Evolutionary conservation across 1,139 yeast species (phyloP).

Genomic region (Yueomyces sp.): DNA sequence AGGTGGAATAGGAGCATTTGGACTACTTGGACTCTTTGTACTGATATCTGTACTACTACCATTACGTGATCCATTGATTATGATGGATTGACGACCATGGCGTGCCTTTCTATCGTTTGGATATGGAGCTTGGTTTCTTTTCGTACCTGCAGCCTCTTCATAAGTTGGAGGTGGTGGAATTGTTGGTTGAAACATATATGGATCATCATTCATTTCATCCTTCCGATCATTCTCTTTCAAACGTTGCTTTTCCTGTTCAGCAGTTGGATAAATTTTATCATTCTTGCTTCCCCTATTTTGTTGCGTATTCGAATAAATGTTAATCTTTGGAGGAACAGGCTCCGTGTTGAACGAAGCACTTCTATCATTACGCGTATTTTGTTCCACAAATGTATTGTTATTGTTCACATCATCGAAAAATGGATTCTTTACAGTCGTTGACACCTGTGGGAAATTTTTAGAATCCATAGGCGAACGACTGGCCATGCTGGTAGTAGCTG

Average conservation of each 20-base stretch:
- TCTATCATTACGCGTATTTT: background rate
- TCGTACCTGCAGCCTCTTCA: slow-evolving; percentile 49
- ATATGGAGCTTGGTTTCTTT: slow-evolving; percentile 7
- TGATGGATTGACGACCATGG: background rate
- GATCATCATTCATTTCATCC: slow-evolving; percentile 1
- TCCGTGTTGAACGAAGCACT: background rate
- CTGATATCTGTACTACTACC: no score
- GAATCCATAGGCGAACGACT: slow-evolving; percentile 2
- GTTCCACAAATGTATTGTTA: background rate
- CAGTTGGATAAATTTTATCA: slow-evolving; percentile 16
- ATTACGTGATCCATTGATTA: no score
- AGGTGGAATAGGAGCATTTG: background rate
- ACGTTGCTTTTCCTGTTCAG: slow-evolving; percentile 23
- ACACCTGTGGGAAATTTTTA: slow-evolving; percentile 3
- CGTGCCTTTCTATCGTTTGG: slow-evolving; percentile 10
- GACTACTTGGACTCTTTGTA: background rate
- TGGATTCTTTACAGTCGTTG: slow-evolving; percentile 18
- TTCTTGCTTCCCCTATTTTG: no score
- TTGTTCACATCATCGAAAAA: slow-evolving; percentile 16
- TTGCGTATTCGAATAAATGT: no score
- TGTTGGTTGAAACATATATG: background rate
- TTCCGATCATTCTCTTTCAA: slow-evolving; percentile 13
- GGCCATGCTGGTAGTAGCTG: background rate
- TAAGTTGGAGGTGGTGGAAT: slow-evolving; percentile 42
- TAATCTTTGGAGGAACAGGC: slow-evolving; percentile 4